These are phyloP conservation scores for Pythium insidiosum DNA, from an alignment of 352 stramenopile species.

Conservation along the genomic window DNA sequence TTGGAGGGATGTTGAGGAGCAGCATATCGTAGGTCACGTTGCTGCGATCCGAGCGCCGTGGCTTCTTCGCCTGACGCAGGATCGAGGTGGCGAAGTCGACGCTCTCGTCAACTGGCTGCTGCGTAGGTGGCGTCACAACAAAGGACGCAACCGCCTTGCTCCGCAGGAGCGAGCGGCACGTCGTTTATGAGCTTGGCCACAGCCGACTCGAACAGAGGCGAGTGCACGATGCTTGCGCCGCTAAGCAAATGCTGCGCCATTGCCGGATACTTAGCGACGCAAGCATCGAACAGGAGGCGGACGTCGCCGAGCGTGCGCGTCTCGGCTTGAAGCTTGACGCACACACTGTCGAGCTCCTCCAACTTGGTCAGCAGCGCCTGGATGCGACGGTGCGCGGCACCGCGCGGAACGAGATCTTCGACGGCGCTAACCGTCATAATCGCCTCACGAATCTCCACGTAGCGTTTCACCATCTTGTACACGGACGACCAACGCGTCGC, in stretches of 20 bases:
- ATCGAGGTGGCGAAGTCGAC: conserved; percentile 3
- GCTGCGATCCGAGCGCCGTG: neutral
- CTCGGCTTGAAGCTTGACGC: conserved; percentile 8
- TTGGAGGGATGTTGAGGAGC: neutral
- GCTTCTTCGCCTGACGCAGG: too few relatives aligned
- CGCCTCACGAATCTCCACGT: conserved; percentile 1
- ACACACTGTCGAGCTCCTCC: conserved; percentile 15
- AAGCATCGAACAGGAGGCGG: conserved; percentile 3
- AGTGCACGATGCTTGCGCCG: conserved; percentile 7
- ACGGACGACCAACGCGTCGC: conserved; percentile 3
- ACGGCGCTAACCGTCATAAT: neutral
- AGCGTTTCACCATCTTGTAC: conserved; percentile 6
- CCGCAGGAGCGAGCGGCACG: neutral
- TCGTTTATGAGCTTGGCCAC: conserved; percentile 8
- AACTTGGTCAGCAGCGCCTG: conserved; percentile 3
- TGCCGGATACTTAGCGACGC: conserved; percentile 12
- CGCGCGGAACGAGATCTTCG: conserved; percentile 2
- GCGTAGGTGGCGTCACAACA: neutral
- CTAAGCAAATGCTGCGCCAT: conserved; percentile 7
- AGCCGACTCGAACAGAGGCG: conserved; percentile 3
- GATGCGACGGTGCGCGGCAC: conserved; percentile 2
- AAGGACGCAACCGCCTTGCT: neutral
- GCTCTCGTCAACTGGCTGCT: neutral
- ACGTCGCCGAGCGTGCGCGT: conserved; percentile 6
- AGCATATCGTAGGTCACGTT: neutral